phyloP scores from a whole-genome alignment of 306 rosid species.

The Cucurbita pepo region DNA sequence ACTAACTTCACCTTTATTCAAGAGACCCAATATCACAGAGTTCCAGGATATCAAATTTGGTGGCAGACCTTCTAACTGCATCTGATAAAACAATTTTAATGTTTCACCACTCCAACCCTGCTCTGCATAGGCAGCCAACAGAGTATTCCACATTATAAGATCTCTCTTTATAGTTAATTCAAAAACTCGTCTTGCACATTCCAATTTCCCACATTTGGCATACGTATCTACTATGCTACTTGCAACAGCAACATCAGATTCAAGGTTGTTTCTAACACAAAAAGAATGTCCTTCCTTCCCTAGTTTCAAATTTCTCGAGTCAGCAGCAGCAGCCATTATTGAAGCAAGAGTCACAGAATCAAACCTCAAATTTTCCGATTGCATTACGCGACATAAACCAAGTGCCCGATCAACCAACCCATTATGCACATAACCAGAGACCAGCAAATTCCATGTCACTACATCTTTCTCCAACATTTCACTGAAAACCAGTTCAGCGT shows the following conservation, averaged over 20 bases:
- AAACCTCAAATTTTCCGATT: slow-evolving; percentile 37
- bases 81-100: slow-evolving; percentile 53
- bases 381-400: slow-evolving; percentile 36
- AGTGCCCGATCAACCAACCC: slow-evolving; percentile 48
- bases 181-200: slow-evolving; percentile 43
- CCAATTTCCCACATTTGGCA: slow-evolving; percentile 49
- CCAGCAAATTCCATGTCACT: slow-evolving; percentile 70
- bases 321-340: slow-evolving; percentile 44
- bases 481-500: slow-evolving; percentile 42
- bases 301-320: slow-evolving; percentile 26
- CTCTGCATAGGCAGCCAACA: slow-evolving; percentile 67
- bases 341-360: slow-evolving; percentile 62
- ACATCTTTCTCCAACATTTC: slow-evolving; percentile 36
- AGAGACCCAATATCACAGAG: slow-evolving; percentile 47
- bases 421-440: slow-evolving; percentile 42
- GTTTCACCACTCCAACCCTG: slow-evolving; percentile 59
- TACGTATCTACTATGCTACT: slow-evolving; percentile 56
- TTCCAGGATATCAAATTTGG: slow-evolving; percentile 74
- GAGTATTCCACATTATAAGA: slow-evolving; percentile 65
- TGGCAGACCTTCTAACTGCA: slow-evolving; percentile 56
- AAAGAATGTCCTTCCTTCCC: slow-evolving; percentile 55
- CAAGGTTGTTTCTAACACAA: slow-evolving; percentile 52
- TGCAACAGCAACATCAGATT: slow-evolving; percentile 39
- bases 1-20: slow-evolving; percentile 50
- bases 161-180: slow-evolving; percentile 22